Base-by-base conservation (phyloP, 148 eudicot species). In the Cornus florida region DNA sequence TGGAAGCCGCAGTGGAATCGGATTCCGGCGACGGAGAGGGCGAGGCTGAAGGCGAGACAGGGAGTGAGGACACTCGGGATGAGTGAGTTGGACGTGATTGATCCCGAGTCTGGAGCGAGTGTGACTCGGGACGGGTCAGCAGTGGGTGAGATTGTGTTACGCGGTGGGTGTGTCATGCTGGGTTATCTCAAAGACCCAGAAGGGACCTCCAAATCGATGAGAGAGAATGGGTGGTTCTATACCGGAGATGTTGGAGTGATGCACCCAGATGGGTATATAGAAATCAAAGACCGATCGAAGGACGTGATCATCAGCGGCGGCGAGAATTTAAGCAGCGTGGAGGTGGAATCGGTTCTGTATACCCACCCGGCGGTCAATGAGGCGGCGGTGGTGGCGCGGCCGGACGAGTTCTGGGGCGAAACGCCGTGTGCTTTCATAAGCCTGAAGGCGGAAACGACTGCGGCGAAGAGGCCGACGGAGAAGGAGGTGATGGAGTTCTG, bases 181-280 rank as follows among this genome's bases (percentile, higher is more conserved):
- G 96, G 96, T 2, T 90, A 92, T 60, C 70, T 87, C 0, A 90
- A 92, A 75, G 90, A 92, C 67, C 86, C 87, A 0, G 81, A 82
- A 39, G 89, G 76, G 0, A 90, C 97, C 1, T 23, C 73, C 0
- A 85, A 84, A 46, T 81, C 81, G 23, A 83, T 92, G 77, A 86
- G 75, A 48, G 60, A 71, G 65, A 81, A 90, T 23, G 91, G 93
- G 13, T 92, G 97, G 97, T 86, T 92, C 53, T 83, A 83, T 32
- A 92, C 97, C 0, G 97, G 97, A 2, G 93, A 92, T 38, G 84
- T 90, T 0, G 97, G 89, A 3, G 97, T 92, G 53, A 86, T 92
- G 78, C 91, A 90, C 66, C 69, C 81, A 0, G 94, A 90, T 50
- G 97, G 94, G n/a, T 92, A 92, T 76, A 24, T 92, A 38, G 97